phyloP scores from a whole-genome alignment of 2,329 filamentous ascomycete species.

The Amauroascus verrucosus region DNA sequence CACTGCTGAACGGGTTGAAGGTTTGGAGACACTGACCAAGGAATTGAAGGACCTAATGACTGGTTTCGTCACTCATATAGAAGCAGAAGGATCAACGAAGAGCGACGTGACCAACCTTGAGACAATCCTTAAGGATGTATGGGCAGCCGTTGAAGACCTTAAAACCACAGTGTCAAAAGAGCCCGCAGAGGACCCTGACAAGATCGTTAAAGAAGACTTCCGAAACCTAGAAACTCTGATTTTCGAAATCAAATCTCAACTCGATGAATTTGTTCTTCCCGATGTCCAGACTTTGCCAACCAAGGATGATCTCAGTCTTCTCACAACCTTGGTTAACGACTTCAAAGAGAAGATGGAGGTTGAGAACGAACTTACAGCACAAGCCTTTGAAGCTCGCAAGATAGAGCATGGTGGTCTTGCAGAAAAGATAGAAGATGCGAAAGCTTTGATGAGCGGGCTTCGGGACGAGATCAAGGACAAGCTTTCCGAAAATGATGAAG shows the following conservation, averaged over 20 bases:
- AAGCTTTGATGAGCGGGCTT: slow-evolving; percentile 64
- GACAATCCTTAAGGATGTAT: slow-evolving; percentile 66
- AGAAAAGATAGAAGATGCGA: slow-evolving; percentile 69
- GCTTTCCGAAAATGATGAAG: slow-evolving; percentile 62
- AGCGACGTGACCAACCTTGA: slow-evolving; percentile 68
- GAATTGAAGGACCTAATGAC: slow-evolving; percentile 66
- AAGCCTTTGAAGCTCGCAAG: slow-evolving; percentile 73
- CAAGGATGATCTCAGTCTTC: slow-evolving; percentile 62
- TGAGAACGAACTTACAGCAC: slow-evolving; percentile 63
- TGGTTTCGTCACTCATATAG: slow-evolving; percentile 55
- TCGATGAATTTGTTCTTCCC: slow-evolving; percentile 62
- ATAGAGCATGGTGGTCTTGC: slow-evolving; percentile 69
- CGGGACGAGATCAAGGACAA: slow-evolving; percentile 66
- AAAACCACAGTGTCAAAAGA: slow-evolving; percentile 35
- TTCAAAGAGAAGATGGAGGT: slow-evolving; percentile 43
- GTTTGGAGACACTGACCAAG: slow-evolving; percentile 56
- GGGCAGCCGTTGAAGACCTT: slow-evolving; percentile 63
- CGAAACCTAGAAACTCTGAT: slow-evolving; percentile 71
- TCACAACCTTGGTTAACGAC: slow-evolving; percentile 62
- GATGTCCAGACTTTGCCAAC: slow-evolving; percentile 61
- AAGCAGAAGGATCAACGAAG: slow-evolving; percentile 59
- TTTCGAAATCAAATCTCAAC: slow-evolving; percentile 69
- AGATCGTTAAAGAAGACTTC: slow-evolving; percentile 69
- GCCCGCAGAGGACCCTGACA: slow-evolving; percentile 46
- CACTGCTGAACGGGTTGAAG: slow-evolving; percentile 49